phyloP scores from a whole-genome alignment of 306 rosid genomes.

The Erythrophleum fordii region DNA sequence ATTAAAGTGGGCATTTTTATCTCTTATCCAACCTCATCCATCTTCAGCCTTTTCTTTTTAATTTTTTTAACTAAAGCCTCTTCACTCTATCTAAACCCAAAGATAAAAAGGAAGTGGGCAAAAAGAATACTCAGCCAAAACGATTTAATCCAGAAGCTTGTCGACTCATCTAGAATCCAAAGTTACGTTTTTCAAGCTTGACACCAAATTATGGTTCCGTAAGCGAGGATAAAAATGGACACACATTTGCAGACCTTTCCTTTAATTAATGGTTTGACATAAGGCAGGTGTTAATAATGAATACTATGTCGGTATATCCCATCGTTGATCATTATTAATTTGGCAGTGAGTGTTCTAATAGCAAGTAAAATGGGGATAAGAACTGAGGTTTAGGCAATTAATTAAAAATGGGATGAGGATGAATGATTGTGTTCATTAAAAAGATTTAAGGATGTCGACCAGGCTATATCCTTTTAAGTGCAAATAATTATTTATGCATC shows the following conservation, averaged over 20 bases:
- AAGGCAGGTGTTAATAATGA: conserved; percentile 35
- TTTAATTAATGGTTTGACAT: conserved; percentile 39
- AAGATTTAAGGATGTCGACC: neutral
- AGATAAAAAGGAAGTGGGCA: conserved; percentile 25
- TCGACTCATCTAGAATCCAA: conserved; percentile 12
- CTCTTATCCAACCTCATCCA: conserved; percentile 43
- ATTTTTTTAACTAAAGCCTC: neutral
- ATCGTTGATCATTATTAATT: neutral
- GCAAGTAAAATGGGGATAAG: conserved; percentile 48
- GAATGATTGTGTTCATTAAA: too few species aligned
- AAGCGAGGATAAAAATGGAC: conserved; percentile 39
- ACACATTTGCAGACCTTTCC: conserved; percentile 56
- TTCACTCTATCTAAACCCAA: neutral
- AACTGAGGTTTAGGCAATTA: conserved; percentile 29
- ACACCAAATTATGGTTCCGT: neutral
- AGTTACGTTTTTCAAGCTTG: neutral
- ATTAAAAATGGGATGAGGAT: neutral
- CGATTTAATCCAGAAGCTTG: conserved; percentile 18
- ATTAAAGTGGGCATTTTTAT: conserved; percentile 38
- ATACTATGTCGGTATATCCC: neutral
- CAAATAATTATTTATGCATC: neutral
- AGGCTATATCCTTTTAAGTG: neutral
- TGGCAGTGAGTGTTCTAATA: conserved; percentile 1
- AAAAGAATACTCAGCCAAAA: conserved; percentile 20
- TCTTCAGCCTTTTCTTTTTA: conserved; percentile 25